Evolutionary conservation across 306 rosid species (phyloP).

Genomic region (Elaeagnus macrophylla): DNA sequence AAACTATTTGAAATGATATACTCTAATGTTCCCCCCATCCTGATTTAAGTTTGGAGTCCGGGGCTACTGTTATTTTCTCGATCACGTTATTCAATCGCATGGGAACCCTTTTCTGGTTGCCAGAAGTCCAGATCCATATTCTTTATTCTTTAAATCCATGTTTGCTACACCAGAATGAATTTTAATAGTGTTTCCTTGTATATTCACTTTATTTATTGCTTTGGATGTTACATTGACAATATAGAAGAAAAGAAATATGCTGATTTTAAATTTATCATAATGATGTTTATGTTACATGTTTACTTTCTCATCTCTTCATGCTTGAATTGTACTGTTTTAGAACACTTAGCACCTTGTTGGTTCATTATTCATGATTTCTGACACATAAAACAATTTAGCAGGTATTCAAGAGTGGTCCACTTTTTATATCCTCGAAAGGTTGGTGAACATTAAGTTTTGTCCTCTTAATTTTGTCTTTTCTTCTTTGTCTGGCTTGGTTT

Average conservation of each 20-base stretch:
- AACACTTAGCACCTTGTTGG: constrained; percentile 3
- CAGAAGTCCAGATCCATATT: too few species aligned
- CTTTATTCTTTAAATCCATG: too few species aligned
- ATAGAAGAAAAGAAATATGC: neutral
- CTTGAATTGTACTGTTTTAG: neutral
- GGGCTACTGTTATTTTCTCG: too few species aligned
- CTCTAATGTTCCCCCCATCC: neutral
- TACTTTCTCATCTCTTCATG: too few species aligned
- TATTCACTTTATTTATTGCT: too few species aligned
- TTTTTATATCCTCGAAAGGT: constrained; percentile 99
- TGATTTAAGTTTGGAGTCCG: too few species aligned
- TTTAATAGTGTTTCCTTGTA: too few species aligned
- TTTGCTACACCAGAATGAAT: too few species aligned
- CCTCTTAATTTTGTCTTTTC: constrained; percentile 3
- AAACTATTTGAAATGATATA: neutral
- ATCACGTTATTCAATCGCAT: too few species aligned
- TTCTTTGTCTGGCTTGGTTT: constrained; percentile 1
- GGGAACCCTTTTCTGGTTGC: too few species aligned
- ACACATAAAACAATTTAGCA: constrained; percentile 37
- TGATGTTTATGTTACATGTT: neutral
- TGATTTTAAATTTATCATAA: neutral
- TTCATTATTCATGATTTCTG: constrained; percentile 22
- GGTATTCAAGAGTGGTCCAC: constrained; percentile 98
- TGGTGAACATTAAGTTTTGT: constrained; percentile 13
- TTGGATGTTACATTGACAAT: neutral